phyloP scores from a whole-genome alignment of 2,329 filamentous ascomycete genomes.

The Alternaria longipes region DNA sequence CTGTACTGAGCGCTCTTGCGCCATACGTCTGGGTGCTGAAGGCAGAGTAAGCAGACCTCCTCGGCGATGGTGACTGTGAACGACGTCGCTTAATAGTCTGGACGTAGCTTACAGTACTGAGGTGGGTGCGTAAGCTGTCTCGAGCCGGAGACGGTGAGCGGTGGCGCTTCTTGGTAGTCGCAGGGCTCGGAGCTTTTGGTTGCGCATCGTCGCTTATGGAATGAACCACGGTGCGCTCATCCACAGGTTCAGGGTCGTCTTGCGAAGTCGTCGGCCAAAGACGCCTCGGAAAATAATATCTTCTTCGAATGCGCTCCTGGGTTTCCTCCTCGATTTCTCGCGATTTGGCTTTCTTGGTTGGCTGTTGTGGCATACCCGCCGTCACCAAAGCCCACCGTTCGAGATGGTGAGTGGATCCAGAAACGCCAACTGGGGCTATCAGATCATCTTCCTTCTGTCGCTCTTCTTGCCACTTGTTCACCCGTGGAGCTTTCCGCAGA shows the following conservation, averaged over 20 bases:
- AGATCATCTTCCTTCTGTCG: slow-evolving; percentile 18
- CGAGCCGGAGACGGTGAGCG: slow-evolving; percentile 3
- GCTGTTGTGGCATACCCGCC: slow-evolving; percentile 10
- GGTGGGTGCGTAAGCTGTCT: neutral
- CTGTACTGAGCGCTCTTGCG: neutral
- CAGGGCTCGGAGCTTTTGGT: neutral
- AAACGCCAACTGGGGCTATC: slow-evolving; percentile 17
- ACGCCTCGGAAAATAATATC: slow-evolving; percentile 6
- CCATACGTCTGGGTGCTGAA: neutral
- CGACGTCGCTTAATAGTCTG: slow-evolving; percentile 8
- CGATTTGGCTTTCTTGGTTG: neutral
- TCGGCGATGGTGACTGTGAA: slow-evolving; percentile 5
- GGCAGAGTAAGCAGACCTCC: neutral
- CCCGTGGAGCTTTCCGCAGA: neutral
- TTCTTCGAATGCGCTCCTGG: slow-evolving; percentile 11
- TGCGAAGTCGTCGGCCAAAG: neutral
- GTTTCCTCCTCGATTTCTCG: slow-evolving; percentile 12
- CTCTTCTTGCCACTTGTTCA: slow-evolving; percentile 7
- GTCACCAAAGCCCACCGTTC: slow-evolving; percentile 21
- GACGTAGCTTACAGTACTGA: slow-evolving; percentile 5
- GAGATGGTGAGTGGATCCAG: slow-evolving; percentile 11
- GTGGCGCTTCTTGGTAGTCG: slow-evolving; percentile 4
- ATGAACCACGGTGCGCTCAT: neutral
- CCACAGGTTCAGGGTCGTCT: neutral
- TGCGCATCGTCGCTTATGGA: neutral